Percentiles rank a stretch among this genome's conserved stretches.
phyloP scores from a whole-genome alignment of 1,139 yeast species.

The Lodderomyces margitis region DNA sequence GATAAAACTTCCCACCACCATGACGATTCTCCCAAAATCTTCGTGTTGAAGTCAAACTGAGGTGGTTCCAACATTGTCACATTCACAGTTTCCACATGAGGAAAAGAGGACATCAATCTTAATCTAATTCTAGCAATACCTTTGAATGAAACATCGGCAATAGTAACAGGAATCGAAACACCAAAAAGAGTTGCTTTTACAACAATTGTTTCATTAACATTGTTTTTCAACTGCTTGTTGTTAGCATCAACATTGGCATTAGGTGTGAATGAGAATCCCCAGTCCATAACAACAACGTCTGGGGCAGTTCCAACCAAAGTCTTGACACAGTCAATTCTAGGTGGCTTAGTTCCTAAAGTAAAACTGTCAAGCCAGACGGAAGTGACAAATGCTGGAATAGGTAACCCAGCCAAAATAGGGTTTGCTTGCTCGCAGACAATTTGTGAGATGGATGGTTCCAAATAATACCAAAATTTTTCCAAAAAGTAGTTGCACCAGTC shows the following conservation, averaged over 20 bases:
- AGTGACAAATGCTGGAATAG: constrained; percentile 82
- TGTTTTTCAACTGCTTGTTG: constrained; percentile 76
- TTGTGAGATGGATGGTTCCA: constrained; percentile 88
- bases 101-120: constrained; percentile 86
- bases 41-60: constrained; percentile 75
- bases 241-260: constrained; percentile 80
- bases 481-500: constrained; percentile 91
- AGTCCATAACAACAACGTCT: constrained; percentile 95
- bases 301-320: constrained; percentile 84
- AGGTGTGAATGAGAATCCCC: constrained; percentile 91
- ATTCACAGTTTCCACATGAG: constrained; percentile 89
- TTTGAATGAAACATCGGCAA: constrained; percentile 60
- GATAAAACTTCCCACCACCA: constrained; percentile 86
- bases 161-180: constrained; percentile 58
- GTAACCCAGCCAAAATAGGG: constrained; percentile 70
- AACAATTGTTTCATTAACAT: constrained; percentile 77
- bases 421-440: constrained; percentile 84
- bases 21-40: constrained; percentile 68
- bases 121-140: constrained; percentile 76
- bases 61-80: constrained; percentile 85
- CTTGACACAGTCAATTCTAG: constrained; percentile 84
- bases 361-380: constrained; percentile 82
- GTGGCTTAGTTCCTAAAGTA: constrained; percentile 93
- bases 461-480: constrained; percentile 85
- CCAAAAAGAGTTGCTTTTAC: constrained; percentile 70